Conservation (phyloP, 1,139 yeast species). For the Candida sp. region DNA sequence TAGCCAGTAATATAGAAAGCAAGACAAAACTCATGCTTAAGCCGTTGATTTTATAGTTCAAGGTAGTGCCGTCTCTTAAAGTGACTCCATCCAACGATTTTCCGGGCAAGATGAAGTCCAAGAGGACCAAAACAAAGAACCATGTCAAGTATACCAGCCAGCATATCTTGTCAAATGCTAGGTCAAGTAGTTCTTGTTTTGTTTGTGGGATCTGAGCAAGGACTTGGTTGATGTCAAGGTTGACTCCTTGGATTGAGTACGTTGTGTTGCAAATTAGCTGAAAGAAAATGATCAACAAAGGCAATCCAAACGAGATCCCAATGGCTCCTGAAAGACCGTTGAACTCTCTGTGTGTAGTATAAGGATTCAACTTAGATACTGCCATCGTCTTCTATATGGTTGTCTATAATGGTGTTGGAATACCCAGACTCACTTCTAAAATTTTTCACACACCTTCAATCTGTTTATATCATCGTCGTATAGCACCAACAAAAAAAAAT, state of each 20-base stretch:
- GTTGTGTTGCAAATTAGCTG: slow-evolving; percentile 60
- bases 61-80: slow-evolving; percentile 74
- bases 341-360: slow-evolving; percentile 74
- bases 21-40: slow-evolving; percentile 55
- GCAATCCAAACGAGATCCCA: slow-evolving; percentile 69
- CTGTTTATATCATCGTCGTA: neutral
- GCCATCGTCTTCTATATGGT: neutral
- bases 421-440: neutral
- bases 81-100: slow-evolving; percentile 63
- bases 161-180: slow-evolving; percentile 43
- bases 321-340: slow-evolving; percentile 78
- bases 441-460: neutral
- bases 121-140: slow-evolving; percentile 66
- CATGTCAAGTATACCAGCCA: slow-evolving; percentile 76
- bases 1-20: slow-evolving; percentile 46
- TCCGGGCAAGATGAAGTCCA: slow-evolving; percentile 82
- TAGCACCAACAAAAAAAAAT: neutral
- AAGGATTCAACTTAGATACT: slow-evolving; percentile 60
- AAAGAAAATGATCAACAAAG: slow-evolving; percentile 61
- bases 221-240: slow-evolving; percentile 43
- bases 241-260: slow-evolving; percentile 55
- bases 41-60: slow-evolving; percentile 87
- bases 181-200: slow-evolving; percentile 26
- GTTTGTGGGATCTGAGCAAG: slow-evolving; percentile 26
- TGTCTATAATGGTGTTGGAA: neutral